phyloP scores from a whole-genome alignment of 1,284 basidiomycete genomes.

The Cryptococcus wingfieldii region DNA sequence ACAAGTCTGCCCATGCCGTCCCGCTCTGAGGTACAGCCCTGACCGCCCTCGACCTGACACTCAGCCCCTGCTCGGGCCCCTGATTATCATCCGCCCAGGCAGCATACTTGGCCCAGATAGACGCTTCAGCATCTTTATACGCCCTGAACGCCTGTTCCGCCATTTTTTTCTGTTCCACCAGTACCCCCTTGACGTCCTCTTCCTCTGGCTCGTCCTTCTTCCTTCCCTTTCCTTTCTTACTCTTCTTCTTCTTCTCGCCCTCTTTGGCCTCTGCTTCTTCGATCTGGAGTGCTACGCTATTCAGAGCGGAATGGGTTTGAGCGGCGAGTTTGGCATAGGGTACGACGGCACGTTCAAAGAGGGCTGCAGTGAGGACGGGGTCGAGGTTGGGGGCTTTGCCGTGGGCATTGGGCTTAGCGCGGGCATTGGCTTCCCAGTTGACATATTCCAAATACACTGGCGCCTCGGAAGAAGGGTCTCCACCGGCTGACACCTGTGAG shows the following conservation, averaged over 20 bases:
- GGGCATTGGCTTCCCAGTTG: constrained; percentile 41
- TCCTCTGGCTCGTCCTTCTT: constrained; percentile 52
- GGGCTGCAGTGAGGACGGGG: constrained; percentile 56
- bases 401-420: constrained; percentile 55
- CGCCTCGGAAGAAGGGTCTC: constrained; percentile 12
- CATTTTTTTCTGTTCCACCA: constrained; percentile 12
- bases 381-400: constrained; percentile 48
- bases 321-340: constrained; percentile 56
- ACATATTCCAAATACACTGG: constrained; percentile 33
- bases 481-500: background rate
- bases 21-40: constrained; percentile 40
- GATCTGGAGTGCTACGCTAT: background rate
- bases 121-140: constrained; percentile 40
- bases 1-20: constrained; percentile 23
- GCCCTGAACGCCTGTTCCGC: constrained; percentile 21
- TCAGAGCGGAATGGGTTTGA: constrained; percentile 4
- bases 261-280: background rate
- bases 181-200: constrained; percentile 43
- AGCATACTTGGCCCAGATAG: constrained; percentile 38
- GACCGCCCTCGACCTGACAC: constrained; percentile 14
- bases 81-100: constrained; percentile 21
- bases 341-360: constrained; percentile 74
- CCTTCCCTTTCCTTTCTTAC: constrained; percentile 52
- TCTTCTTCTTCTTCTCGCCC: constrained; percentile 33
- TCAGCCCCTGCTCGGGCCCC: background rate